Evolutionary conservation across 169 alveolate species (phyloP), one percentile per base, ranked within the genome.

Genomic region (Cystoisospora suis): DNA sequence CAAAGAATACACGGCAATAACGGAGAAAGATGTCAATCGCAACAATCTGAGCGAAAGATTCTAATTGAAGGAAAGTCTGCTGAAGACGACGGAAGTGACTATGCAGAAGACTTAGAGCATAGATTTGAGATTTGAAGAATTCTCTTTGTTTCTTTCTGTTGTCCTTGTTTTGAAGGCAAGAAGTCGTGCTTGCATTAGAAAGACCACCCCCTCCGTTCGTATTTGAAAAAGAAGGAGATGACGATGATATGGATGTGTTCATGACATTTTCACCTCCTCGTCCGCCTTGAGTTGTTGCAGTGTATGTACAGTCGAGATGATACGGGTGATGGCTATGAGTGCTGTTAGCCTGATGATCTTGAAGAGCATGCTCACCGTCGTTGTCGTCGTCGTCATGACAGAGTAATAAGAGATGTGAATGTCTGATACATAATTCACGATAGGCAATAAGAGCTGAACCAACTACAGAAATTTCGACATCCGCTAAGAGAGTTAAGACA

Each of bases 371-470:
- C n/a, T 65, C 36, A 2, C 34, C 61, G 61, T 49, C 77, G n/a
- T 44, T 36, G 40, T 65, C 77, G 40, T 65, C 77, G 58, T 38
- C 83, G 6, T 38, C 83, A 38, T 38, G 83, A 23, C 65, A 53
- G 12, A 53, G 65, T 0, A 38, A 34, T 17, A 72, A 53, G 58
- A 72, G 53, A 6, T 72, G 53, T 34, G 83, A 72, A 40, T 72
- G 83, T n/a, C 83, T 46, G 20, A 86, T 46, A 59, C 77, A 86
- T 34, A 86, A 56, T 6, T 65, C 83, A 36, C 90, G 88, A 89
- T 91, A 94, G 0, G 95, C 87, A 17, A 92, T 72, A 36, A 94
- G 53, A 45, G 97, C 97, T 27, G 97, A 90, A 9, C 96, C 94
- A 3, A 90, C 92, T 9, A 95, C 95, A 44, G 91, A 75, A 7